Evolutionary conservation across 2,329 filamentous ascomycete genomes (phyloP).

Genomic region (Fusarium sacchari): DNA sequence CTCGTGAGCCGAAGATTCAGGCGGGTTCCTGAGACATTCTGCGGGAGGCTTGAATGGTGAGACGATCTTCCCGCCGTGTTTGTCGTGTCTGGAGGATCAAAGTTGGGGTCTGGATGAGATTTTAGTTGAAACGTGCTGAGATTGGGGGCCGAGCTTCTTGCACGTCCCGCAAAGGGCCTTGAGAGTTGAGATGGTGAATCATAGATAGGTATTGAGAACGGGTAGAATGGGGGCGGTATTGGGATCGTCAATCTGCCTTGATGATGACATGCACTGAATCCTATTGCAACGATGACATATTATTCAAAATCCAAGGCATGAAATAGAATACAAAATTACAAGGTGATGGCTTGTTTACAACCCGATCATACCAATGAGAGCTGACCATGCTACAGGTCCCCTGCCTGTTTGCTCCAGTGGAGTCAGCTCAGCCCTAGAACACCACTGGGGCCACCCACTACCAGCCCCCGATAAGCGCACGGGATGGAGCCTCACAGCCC

Average conservation of each 20-base stretch:
- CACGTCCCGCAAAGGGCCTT: accelerated
- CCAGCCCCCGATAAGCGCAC: neutral
- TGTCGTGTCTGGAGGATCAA: neutral
- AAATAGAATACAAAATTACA: neutral
- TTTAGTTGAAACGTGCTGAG: neutral
- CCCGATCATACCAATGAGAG: neutral
- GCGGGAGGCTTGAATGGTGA: neutral
- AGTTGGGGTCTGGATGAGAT: neutral
- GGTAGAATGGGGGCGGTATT: neutral
- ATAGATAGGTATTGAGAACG: too few species aligned
- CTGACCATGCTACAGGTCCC: accelerated
- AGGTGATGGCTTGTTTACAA: neutral
- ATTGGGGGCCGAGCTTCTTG: neutral
- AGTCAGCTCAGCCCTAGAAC: neutral
- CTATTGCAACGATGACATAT: neutral
- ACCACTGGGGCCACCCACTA: neutral
- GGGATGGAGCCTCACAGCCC: neutral
- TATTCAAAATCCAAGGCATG: neutral
- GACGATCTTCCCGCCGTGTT: neutral
- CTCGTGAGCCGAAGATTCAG: neutral
- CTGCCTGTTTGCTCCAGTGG: neutral
- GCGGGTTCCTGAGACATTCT: neutral
- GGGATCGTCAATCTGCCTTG: neutral
- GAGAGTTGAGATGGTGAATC: neutral
- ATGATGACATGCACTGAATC: neutral